Evolutionary conservation across 305 asterid species (phyloP), one percentile per base, ranked within the genome.

Genomic region (Fraxinus angustifolia): DNA sequence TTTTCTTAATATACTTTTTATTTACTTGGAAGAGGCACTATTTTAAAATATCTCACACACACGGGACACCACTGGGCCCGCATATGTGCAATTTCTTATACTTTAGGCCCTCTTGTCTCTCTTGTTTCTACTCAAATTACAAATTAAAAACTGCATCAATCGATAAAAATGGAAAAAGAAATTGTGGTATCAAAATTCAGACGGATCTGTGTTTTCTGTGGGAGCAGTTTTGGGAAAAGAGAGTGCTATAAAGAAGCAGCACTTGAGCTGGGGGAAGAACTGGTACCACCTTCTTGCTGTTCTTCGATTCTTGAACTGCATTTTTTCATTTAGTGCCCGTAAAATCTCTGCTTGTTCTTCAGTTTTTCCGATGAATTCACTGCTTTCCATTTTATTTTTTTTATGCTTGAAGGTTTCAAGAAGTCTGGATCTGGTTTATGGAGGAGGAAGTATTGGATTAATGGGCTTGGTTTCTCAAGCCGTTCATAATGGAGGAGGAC

Each of bases 381-480:
- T 21, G 3, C 1, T 8, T 8, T 21, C 7, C 76, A 3, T 23
- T 7, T 2, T 50, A 4, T 36, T 11, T 84, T 36, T 36, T 36
- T 6, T 36, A 8, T 8, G 85, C 85, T 80, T 88, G 87, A 85
- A 90, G 96, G 93, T 91, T 28, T 84, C 85, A 3, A 88, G 89
- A 86, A 90, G 87, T 35, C 72, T 91, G 88, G 89, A 91, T 87
- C 92, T 92, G 77, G 97, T 92, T 8, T 92, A 92, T 31, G 97
- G 97, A 4, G 95, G 97, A 6, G 97, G 97, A 42, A 87, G 91
- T 77, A 87, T 91, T 80, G 95, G 97, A 21, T 42, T 92, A 53
- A 92, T 92, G 95, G 97, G 93, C 28, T 81, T 87, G 78, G 89
- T 92, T 76, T 91, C 95, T 3, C 83, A 83, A 53, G 90, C 93